Conservation (phyloP, 805 yeast genomes). For the Cyberlindnera mycetangii region DNA sequence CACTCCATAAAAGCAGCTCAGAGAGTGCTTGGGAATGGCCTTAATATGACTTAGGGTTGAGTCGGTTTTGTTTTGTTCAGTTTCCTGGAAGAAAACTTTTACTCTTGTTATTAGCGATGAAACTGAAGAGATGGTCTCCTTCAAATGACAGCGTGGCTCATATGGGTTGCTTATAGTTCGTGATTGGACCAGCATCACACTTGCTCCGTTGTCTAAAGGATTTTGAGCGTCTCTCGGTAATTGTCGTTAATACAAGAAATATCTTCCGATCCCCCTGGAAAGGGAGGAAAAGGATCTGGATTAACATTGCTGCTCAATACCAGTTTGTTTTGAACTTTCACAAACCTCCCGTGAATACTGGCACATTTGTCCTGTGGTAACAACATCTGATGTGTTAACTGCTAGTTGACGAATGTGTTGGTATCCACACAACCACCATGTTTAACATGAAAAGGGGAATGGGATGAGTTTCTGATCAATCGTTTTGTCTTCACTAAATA, state of each 20-base stretch:
- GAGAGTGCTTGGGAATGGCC: conserved; percentile 16
- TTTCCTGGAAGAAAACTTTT: neutral
- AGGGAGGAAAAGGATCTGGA: conserved; percentile 1
- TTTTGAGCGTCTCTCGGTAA: conserved; percentile 5
- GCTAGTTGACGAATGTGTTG: conserved; percentile 10
- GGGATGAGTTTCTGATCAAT: no score
- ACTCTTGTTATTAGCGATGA: neutral
- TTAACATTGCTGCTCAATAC: conserved; percentile 44
- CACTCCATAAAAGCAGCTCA: conserved; percentile 12
- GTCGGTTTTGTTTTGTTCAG: conserved; percentile 20
- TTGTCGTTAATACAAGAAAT: no score
- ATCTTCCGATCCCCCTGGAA: no score
- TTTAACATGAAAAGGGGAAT: conserved; percentile 1
- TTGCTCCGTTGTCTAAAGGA: neutral
- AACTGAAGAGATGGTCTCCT: conserved; percentile 4
- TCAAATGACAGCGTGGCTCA: neutral
- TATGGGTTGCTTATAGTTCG: conserved; percentile 2
- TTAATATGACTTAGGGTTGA: conserved; percentile 30
- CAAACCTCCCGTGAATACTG: conserved; percentile 19
- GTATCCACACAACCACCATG: conserved; percentile 14
- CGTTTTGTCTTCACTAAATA: no score
- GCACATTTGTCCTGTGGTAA: conserved; percentile 14
- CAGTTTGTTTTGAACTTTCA: conserved; percentile 38
- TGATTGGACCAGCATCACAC: conserved; percentile 15
- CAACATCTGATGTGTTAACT: neutral